Evolutionary conservation across 192 early-diverging fungal species (phyloP).

Genomic region (Funneliformis mosseae): DNA sequence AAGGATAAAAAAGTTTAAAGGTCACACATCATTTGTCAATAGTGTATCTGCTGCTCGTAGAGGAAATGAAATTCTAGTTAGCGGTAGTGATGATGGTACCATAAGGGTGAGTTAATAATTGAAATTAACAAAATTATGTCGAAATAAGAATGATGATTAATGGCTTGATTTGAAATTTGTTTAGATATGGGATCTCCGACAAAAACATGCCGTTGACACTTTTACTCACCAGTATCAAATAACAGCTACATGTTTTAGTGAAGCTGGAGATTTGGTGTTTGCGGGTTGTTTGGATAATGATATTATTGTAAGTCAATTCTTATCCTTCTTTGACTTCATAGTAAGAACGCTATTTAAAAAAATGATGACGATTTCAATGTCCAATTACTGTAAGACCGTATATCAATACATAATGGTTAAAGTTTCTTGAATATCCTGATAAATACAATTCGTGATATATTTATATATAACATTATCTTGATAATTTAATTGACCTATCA

Average conservation of each 20-base stretch:
- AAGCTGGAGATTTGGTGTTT: conserved; percentile 79
- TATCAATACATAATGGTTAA: not conserved
- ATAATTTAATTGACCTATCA: not conserved
- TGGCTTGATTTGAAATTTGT: not conserved
- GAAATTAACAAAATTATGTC: not conserved
- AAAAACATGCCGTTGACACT: conserved; percentile 60
- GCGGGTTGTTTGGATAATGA: conserved; percentile 89
- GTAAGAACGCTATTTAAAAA: not conserved
- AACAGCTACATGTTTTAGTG: conserved; percentile 75
- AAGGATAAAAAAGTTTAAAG: conserved; percentile 76
- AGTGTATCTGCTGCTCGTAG: conserved; percentile 68
- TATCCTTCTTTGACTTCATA: not conserved
- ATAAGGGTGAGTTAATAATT: conserved; percentile 54
- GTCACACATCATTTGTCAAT: conserved; percentile 85
- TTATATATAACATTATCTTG: not conserved
- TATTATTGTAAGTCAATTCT: conserved; percentile 61
- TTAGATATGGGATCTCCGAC: conserved; percentile 72
- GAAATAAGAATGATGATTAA: not conserved
- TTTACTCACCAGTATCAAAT: conserved; percentile 69
- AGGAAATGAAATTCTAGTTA: conserved; percentile 78
- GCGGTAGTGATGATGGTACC: conserved; percentile 83
- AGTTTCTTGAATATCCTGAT: not conserved
- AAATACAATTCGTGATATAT: not conserved
- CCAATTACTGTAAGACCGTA: conserved; percentile 10
- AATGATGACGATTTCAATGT: not conserved